These are phyloP conservation scores for Aspergillus avenaceus DNA, from an alignment of 495 filamentous ascomycete species.

Conservation along the genomic window DNA sequence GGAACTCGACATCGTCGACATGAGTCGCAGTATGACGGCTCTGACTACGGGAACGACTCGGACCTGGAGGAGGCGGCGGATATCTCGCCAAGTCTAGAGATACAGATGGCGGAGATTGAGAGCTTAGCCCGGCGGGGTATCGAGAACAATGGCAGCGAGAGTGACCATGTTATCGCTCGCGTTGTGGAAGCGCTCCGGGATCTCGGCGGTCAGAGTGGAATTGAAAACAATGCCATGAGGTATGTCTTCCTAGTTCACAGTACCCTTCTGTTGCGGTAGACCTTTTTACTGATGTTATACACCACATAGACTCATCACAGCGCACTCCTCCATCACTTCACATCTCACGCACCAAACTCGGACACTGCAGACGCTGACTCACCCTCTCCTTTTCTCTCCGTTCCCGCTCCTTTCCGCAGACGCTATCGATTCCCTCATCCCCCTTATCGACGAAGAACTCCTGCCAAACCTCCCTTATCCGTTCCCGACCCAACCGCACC, in stretches of 20 bases:
- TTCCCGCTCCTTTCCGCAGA: slow-evolving; percentile 59
- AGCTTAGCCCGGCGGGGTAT: slow-evolving; percentile 67
- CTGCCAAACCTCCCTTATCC: slow-evolving; percentile 44
- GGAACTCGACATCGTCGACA: slow-evolving; percentile 35
- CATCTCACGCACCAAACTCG: slow-evolving; percentile 84
- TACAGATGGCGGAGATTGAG: slow-evolving; percentile 73
- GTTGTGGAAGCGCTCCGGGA: slow-evolving; percentile 72
- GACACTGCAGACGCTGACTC: slow-evolving; percentile 73
- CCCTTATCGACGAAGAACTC: slow-evolving; percentile 56
- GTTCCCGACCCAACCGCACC: slow-evolving; percentile 48
- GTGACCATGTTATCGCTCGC: slow-evolving; percentile 65
- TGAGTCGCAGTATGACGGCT: slow-evolving; percentile 53
- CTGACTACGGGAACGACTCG: slow-evolving; percentile 62
- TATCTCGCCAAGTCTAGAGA: slow-evolving; percentile 68
- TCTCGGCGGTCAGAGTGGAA: slow-evolving; percentile 72
- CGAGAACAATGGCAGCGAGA: slow-evolving; percentile 64
- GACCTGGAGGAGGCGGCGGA: slow-evolving; percentile 64
- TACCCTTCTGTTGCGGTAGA: slow-evolving; percentile 1
- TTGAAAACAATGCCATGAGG: slow-evolving; percentile 79
- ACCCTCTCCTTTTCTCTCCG: slow-evolving; percentile 55
- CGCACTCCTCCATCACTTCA: slow-evolving; percentile 77
- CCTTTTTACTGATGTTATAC: slow-evolving; percentile 15
- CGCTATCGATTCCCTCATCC: slow-evolving; percentile 61
- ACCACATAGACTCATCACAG: slow-evolving; percentile 69
- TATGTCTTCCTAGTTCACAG: slow-evolving; percentile 28